Percentiles rank a stretch among this genome's conserved stretches.
Conservation (phyloP, 192 early-diverging fungal species). For the Rhizophagus clarus region DNA sequence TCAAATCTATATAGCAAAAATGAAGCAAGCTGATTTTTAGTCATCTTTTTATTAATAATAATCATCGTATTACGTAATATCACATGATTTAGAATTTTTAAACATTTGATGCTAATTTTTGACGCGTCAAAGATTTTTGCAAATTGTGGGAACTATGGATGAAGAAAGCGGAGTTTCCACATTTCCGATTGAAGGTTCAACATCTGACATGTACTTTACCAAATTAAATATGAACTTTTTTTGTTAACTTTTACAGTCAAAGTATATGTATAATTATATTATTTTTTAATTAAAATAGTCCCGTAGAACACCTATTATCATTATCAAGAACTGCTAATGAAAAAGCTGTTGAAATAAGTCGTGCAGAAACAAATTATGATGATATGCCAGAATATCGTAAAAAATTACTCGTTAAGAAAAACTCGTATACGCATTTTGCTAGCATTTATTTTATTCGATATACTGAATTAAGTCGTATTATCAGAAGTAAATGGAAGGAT, state of each 20-base stretch:
- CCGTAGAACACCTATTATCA: background rate
- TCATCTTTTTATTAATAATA: too few relatives aligned
- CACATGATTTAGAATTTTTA: too few relatives aligned
- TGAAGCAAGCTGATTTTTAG: too few relatives aligned
- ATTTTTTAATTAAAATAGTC: background rate
- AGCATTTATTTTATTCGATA: slow-evolving; percentile 84
- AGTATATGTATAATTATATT: background rate
- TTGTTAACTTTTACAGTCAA: background rate
- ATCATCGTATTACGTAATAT: too few relatives aligned
- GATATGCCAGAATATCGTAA: slow-evolving; percentile 6
- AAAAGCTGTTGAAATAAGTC: background rate
- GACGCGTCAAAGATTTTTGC: background rate
- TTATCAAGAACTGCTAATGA: background rate
- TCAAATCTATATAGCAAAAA: background rate
- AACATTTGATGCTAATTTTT: too few relatives aligned
- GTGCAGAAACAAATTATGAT: background rate
- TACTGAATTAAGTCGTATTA: slow-evolving; percentile 58
- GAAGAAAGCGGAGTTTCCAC: background rate
- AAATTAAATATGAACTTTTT: background rate
- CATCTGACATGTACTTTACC: background rate
- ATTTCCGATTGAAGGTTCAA: background rate
- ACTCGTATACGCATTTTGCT: slow-evolving; percentile 82
- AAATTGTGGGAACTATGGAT: background rate
- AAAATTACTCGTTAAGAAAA: slow-evolving; percentile 60
- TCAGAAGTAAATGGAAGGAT: slow-evolving; percentile 54